These are phyloP conservation scores for Ceratocystis cubensis DNA, from an alignment of 2,329 filamentous ascomycete species.

Conservation along the genomic window DNA sequence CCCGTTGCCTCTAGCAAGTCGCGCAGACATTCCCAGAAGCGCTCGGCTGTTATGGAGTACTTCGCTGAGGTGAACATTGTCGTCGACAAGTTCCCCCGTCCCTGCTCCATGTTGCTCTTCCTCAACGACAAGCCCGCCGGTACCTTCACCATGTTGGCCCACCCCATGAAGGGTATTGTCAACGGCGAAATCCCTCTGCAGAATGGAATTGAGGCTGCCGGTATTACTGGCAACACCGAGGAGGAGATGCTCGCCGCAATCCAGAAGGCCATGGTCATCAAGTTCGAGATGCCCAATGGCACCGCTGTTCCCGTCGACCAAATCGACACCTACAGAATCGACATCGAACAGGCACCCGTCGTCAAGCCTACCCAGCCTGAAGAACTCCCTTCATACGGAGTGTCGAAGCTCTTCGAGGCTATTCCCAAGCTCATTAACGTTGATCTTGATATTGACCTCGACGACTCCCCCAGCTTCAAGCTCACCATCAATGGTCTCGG, in stretches of 20 bases:
- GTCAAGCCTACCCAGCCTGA: constrained; percentile 17
- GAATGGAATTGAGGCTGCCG: constrained; percentile 56
- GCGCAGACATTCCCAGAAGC: constrained; percentile 5
- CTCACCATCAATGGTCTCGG: constrained; percentile 15
- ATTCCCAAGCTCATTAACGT: constrained; percentile 27
- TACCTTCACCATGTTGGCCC: constrained; percentile 30
- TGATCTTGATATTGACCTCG: constrained; percentile 25
- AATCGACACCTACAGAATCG: constrained; percentile 16
- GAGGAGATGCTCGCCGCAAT: constrained; percentile 12
- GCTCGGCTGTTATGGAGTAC: constrained; percentile 24
- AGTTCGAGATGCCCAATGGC: constrained; percentile 21
- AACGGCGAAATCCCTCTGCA: constrained; percentile 32
- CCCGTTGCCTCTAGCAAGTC: not conserved
- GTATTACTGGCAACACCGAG: constrained; percentile 25
- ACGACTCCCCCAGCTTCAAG: constrained; percentile 15
- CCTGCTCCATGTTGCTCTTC: constrained; percentile 29
- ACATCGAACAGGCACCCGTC: constrained; percentile 19
- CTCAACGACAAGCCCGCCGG: constrained; percentile 28
- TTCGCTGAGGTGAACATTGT: constrained; percentile 29
- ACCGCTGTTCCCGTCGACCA: constrained; percentile 15
- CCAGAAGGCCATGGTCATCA: constrained; percentile 25
- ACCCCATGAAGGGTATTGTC: constrained; percentile 27
- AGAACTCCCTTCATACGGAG: constrained; percentile 20
- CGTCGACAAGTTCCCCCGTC: constrained; percentile 29
- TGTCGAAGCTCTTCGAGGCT: constrained; percentile 14